These are phyloP conservation scores for Erythrobasidium hasegawianum DNA, from an alignment of 1,284 basidiomycete genomes.

Conservation along the genomic window DNA sequence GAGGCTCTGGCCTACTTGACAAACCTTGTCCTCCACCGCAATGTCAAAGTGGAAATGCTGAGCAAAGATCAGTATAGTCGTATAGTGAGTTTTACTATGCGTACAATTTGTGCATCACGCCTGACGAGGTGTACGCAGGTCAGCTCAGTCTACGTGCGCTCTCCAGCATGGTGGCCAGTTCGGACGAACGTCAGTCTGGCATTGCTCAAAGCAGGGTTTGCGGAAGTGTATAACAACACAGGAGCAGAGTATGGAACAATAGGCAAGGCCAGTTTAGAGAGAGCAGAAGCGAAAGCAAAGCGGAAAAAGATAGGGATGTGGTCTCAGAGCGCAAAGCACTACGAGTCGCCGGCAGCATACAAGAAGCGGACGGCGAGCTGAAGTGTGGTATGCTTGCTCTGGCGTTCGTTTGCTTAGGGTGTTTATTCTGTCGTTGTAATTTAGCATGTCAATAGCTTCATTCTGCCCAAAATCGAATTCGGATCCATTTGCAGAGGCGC, in stretches of 20 bases:
- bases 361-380: constrained; percentile 17
- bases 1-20: constrained; percentile 72
- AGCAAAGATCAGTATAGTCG: constrained; percentile 76
- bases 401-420: no score
- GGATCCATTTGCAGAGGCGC: no score
- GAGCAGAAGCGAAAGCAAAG: constrained; percentile 33
- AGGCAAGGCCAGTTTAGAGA: constrained; percentile 10
- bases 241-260: constrained; percentile 68
- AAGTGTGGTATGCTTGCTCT: no score
- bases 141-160: constrained; percentile 43
- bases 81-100: constrained; percentile 61
- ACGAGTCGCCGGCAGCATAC: constrained; percentile 33
- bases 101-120: neutral
- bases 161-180: constrained; percentile 29
- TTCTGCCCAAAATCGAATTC: no score
- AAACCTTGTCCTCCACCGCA: constrained; percentile 57
- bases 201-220: constrained; percentile 63
- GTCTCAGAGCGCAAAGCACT: constrained; percentile 16
- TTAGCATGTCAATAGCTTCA: no score
- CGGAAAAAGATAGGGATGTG: constrained; percentile 32
- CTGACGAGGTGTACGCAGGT: constrained; percentile 65
- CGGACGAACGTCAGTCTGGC: constrained; percentile 61
- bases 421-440: no score
- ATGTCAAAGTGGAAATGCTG: constrained; percentile 64
- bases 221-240: constrained; percentile 65